Percentiles rank a stretch among this genome's conserved stretches.
phyloP scores from a whole-genome alignment of 2,329 filamentous ascomycete genomes.

The Phyllosticta ampelicida region DNA sequence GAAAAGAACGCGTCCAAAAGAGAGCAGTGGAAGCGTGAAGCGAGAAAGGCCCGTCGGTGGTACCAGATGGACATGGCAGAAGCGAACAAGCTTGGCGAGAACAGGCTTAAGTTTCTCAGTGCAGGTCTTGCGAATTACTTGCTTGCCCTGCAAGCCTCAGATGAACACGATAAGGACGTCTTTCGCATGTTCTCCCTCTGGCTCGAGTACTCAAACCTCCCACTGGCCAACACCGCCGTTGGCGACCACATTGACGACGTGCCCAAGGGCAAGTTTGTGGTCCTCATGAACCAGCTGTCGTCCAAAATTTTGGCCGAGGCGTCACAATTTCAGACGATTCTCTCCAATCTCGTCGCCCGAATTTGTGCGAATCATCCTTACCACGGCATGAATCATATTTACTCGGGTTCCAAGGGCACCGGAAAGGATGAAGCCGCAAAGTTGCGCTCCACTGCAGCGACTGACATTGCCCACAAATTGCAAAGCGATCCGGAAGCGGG shows the following conservation, averaged over 20 bases:
- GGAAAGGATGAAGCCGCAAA: slow-evolving; percentile 67
- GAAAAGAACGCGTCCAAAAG: slow-evolving; percentile 38
- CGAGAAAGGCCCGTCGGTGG: slow-evolving; percentile 72
- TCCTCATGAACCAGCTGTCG: slow-evolving; percentile 89
- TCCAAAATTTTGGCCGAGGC: slow-evolving; percentile 71
- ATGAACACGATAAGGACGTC: slow-evolving; percentile 80
- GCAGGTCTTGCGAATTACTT: slow-evolving; percentile 91
- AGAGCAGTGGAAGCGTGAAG: slow-evolving; percentile 44
- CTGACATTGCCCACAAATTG: slow-evolving; percentile 53
- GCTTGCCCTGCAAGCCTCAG: slow-evolving; percentile 70
- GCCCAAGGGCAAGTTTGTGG: slow-evolving; percentile 82
- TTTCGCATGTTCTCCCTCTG: slow-evolving; percentile 89
- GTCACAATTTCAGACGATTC: slow-evolving; percentile 61
- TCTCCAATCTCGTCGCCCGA: slow-evolving; percentile 62
- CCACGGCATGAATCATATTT: slow-evolving; percentile 95
- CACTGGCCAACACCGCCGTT: slow-evolving; percentile 68
- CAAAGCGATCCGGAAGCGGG: slow-evolving; percentile 40
- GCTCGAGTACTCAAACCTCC: slow-evolving; percentile 74
- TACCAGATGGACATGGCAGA: slow-evolving; percentile 84
- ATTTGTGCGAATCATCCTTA: slow-evolving; percentile 92
- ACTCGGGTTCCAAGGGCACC: slow-evolving; percentile 56
- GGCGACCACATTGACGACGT: slow-evolving; percentile 59
- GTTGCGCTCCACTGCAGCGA: slow-evolving; percentile 64
- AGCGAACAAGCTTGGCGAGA: slow-evolving; percentile 65
- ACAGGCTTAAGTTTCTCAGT: slow-evolving; percentile 70